These are phyloP conservation scores for Glycine soja DNA, from an alignment of 306 rosid species.

Conservation along the genomic window DNA sequence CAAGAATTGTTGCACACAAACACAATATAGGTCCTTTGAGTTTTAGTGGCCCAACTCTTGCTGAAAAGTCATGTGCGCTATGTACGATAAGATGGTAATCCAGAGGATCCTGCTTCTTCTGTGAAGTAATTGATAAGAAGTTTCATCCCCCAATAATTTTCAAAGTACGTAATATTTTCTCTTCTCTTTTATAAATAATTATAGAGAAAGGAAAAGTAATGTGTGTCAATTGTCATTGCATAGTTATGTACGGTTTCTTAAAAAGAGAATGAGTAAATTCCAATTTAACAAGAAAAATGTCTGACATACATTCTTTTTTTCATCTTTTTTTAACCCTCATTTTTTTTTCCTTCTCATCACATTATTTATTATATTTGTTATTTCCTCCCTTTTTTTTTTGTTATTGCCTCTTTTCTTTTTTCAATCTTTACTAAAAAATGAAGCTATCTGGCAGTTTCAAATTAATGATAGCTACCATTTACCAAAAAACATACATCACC, in stretches of 20 bases:
- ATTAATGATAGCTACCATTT: too few species aligned
- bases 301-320: background rate
- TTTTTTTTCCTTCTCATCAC: too few species aligned
- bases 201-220: background rate
- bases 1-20: background rate
- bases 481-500: too few species aligned
- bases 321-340: too few species aligned
- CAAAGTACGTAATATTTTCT: too few species aligned
- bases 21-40: too few species aligned
- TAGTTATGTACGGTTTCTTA: background rate
- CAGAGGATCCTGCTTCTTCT: background rate
- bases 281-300: background rate
- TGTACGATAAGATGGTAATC: background rate
- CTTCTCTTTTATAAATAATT: too few species aligned
- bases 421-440: too few species aligned
- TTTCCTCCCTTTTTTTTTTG: too few species aligned
- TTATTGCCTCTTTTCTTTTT: too few species aligned
- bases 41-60: conserved; percentile 20
- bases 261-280: background rate
- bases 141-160: conserved; percentile 10
- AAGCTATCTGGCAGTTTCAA: too few species aligned
- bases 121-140: background rate
- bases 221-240: conserved; percentile 15
- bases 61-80: conserved; percentile 29
- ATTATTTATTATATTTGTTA: too few species aligned